These are phyloP conservation scores for Neurospora pannonica DNA, from an alignment of 495 filamentous ascomycete species.

Conservation along the genomic window DNA sequence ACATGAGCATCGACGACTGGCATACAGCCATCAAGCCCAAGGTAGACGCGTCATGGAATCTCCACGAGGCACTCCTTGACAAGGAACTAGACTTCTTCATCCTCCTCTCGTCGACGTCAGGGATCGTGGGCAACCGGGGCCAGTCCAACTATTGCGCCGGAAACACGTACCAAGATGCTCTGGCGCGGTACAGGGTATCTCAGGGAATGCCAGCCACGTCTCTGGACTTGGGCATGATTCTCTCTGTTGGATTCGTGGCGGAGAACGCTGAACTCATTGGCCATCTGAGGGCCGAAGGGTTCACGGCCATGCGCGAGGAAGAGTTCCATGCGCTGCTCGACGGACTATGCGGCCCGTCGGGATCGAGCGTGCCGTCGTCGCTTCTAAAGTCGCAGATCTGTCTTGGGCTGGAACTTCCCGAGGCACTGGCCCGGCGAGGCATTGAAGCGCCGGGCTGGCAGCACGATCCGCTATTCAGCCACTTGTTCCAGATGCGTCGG, in stretches of 20 bases:
- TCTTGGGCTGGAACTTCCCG: slow-evolving; percentile 20
- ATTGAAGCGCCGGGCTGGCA: slow-evolving; percentile 24
- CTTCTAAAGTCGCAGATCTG: slow-evolving; percentile 9
- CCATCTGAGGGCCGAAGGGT: slow-evolving; percentile 11
- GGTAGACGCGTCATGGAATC: slow-evolving; percentile 30
- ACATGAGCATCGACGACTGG: slow-evolving; percentile 28
- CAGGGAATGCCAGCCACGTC: slow-evolving; percentile 30
- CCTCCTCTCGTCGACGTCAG: slow-evolving; percentile 45
- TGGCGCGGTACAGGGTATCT: slow-evolving; percentile 27
- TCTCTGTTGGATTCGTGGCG: slow-evolving; percentile 25
- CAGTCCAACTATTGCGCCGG: slow-evolving; percentile 52
- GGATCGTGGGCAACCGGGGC: slow-evolving; percentile 35
- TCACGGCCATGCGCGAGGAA: slow-evolving; percentile 13
- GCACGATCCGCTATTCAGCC: slow-evolving; percentile 23
- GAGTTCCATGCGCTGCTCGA: slow-evolving; percentile 28
- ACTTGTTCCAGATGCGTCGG: slow-evolving; percentile 7
- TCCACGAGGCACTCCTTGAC: slow-evolving; percentile 5
- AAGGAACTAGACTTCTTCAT: slow-evolving; percentile 54
- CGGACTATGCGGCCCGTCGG: not conserved
- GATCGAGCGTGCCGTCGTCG: not conserved
- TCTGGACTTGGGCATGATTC: slow-evolving; percentile 39
- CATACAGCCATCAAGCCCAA: slow-evolving; percentile 42
- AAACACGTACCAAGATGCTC: slow-evolving; percentile 47
- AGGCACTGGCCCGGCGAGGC: slow-evolving; percentile 15
- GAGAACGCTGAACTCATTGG: slow-evolving; percentile 17